phyloP scores from a whole-genome alignment of 2,329 filamentous ascomycete genomes.

The Botryotinia convoluta region DNA sequence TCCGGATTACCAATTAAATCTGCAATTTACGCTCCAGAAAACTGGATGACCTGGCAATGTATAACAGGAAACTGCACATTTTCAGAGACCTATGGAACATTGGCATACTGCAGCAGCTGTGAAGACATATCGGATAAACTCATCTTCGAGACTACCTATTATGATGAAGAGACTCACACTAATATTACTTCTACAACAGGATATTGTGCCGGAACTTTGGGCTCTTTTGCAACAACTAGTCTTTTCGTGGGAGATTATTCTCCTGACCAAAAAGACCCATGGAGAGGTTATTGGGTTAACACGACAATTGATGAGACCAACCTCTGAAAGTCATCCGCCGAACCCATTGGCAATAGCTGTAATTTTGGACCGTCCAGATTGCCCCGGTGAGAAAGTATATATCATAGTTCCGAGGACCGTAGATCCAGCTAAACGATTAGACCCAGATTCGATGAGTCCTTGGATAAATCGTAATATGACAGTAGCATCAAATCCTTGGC shows the following conservation, averaged over 20 bases:
- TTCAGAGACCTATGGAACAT: neutral
- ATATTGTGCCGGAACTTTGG: fast-evolving
- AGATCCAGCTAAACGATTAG: neutral
- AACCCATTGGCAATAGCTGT: too few relatives aligned
- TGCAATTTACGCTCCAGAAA: neutral
- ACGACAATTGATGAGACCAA: neutral
- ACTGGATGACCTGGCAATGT: neutral
- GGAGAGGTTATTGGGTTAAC: fast-evolving
- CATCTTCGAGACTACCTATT: neutral
- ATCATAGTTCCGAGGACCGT: neutral
- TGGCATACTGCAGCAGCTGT: neutral
- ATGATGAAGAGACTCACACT: neutral
- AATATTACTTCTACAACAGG: neutral
- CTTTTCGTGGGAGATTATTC: neutral
- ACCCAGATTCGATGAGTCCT: fast-evolving
- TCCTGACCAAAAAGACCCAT: neutral
- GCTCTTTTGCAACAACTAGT: neutral
- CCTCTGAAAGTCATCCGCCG: too few relatives aligned
- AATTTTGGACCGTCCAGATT: neutral
- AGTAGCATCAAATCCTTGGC: neutral
- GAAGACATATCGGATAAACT: neutral
- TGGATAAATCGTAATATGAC: neutral
- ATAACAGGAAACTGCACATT: neutral
- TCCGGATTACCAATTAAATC: neutral
- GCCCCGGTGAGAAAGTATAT: neutral